phyloP scores from a whole-genome alignment of 208 protist genomes.

The Leishmania braziliensis region DNA sequence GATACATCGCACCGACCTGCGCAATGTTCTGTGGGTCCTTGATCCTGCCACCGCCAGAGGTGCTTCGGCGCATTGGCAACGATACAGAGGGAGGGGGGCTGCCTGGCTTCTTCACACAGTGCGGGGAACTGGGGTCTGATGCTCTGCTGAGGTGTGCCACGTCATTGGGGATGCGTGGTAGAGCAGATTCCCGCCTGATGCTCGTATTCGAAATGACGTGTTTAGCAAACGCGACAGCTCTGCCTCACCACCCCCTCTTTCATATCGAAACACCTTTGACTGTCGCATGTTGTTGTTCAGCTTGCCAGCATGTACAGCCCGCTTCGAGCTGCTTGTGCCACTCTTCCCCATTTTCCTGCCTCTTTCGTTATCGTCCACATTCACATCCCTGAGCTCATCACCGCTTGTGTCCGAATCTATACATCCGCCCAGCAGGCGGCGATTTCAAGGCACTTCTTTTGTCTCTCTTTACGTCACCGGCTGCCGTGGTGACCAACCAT shows the following conservation, averaged over 20 bases:
- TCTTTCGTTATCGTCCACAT: not conserved
- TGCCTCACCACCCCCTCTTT: not conserved
- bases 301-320: not conserved
- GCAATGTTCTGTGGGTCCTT: not conserved
- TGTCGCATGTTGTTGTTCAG: not conserved
- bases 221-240: not conserved
- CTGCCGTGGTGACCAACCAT: not conserved
- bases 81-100: not conserved
- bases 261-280: not conserved
- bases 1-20: not conserved
- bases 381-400: not conserved
- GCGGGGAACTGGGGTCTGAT: not conserved
- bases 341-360: not conserved
- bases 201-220: not conserved
- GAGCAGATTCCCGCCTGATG: not conserved
- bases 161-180: not conserved
- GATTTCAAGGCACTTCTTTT: not conserved
- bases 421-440: not conserved
- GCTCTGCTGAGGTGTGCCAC: not conserved
- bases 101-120: not conserved
- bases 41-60: not conserved
- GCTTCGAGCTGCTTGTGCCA: not conserved
- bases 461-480: not conserved
- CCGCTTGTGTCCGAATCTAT: not conserved
- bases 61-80: not conserved